Evolutionary conservation across 371 early-diverging fungal genomes (phyloP).

Genomic region (Mortierella sp.): DNA sequence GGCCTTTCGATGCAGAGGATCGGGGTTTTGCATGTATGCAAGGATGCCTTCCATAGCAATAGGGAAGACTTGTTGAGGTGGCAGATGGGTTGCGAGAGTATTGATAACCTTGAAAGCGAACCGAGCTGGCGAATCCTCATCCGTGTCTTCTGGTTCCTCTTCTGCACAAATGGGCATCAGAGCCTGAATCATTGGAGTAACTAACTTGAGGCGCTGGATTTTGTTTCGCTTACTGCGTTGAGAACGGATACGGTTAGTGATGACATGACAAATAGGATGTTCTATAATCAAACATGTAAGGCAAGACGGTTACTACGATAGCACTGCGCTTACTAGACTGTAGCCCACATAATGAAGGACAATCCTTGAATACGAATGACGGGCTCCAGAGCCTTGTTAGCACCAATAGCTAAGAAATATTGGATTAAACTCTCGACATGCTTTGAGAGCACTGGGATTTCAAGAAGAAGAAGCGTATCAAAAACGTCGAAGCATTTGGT

Average conservation of each 20-base stretch:
- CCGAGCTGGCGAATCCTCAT: constrained; percentile 86
- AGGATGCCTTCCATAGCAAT: constrained; percentile 75
- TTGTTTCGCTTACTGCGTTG: constrained; percentile 75
- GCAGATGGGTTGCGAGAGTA: constrained; percentile 81
- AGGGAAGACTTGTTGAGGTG: constrained; percentile 91
- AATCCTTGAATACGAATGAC: constrained; percentile 83
- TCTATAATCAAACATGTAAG: constrained; percentile 8
- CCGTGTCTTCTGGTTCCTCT: constrained; percentile 85
- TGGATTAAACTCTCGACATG: constrained; percentile 83
- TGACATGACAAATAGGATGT: background rate
- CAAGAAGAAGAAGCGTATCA: constrained; percentile 79
- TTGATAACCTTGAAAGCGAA: constrained; percentile 78
- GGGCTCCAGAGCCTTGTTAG: constrained; percentile 72
- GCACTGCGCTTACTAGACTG: constrained; percentile 72
- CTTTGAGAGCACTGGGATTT: constrained; percentile 80
- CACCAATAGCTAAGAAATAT: constrained; percentile 78
- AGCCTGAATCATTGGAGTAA: constrained; percentile 77
- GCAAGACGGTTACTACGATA: background rate
- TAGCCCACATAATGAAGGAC: constrained; percentile 87
- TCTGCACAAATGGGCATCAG: constrained; percentile 88
- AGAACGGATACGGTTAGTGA: background rate
- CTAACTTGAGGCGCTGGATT: constrained; percentile 82
- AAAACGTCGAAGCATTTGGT: constrained; percentile 86
- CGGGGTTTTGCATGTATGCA: constrained; percentile 77
- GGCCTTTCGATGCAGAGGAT: constrained; percentile 82